A percentile compares a stretch with the other conserved stretches of the same genome.
These are phyloP conservation scores for Selaginella moellendorffii DNA, from an alignment of 75 land plant species.

Conservation along the genomic window DNA sequence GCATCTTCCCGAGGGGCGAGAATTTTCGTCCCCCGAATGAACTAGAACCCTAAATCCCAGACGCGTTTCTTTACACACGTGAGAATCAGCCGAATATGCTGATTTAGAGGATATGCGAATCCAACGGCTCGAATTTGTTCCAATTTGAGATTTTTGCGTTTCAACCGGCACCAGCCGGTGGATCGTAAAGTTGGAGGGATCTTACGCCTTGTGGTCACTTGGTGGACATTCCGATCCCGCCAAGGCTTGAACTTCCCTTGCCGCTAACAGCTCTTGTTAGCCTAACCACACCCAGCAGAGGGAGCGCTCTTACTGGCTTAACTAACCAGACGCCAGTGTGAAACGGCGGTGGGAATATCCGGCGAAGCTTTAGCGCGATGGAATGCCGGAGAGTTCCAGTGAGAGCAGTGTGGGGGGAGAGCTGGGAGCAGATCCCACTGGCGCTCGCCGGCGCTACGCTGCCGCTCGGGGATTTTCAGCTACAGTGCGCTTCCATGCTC, in stretches of 20 bases:
- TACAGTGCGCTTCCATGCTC: not conserved
- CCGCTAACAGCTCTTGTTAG: not conserved
- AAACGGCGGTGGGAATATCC: not conserved
- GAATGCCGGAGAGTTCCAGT: not conserved
- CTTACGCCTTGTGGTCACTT: not conserved
- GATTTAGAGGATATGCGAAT: not conserved
- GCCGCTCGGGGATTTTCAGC: not conserved
- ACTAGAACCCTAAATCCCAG: too few species aligned
- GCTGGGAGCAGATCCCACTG: not conserved
- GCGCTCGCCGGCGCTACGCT: not conserved
- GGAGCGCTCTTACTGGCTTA: not conserved
- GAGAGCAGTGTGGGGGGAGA: not conserved
- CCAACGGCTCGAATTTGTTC: too few species aligned
- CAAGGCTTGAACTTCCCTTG: not conserved
- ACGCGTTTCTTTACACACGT: too few species aligned
- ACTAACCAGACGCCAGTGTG: not conserved
- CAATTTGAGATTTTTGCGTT: not conserved
- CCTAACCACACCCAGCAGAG: not conserved
- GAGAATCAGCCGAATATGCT: too few species aligned
- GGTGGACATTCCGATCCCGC: constrained; percentile 1
- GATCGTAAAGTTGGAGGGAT: not conserved
- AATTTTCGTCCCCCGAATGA: too few species aligned
- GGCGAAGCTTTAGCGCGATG: not conserved
- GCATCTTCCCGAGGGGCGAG: too few species aligned
- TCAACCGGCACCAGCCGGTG: too few species aligned